These are phyloP conservation scores for Claviceps sp. DNA, from an alignment of 2,329 filamentous ascomycete genomes.

Conservation along the genomic window DNA sequence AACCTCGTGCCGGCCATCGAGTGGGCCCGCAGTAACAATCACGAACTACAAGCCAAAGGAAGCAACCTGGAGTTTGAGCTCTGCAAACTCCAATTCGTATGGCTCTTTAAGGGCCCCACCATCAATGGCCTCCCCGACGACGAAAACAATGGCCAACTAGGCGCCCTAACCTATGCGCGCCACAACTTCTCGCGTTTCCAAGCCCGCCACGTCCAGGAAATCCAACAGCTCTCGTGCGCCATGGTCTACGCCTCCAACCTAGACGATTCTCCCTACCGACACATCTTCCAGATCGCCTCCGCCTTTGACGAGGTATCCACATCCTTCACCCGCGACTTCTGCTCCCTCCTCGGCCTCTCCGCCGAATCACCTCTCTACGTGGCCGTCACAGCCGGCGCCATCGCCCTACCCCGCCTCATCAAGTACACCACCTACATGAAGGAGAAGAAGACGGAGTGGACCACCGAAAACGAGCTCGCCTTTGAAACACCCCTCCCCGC, in stretches of 20 bases:
- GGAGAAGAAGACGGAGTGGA: slow-evolving; percentile 89
- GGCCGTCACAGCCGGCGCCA: slow-evolving; percentile 80
- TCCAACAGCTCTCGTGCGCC: slow-evolving; percentile 67
- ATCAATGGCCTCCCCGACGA: slow-evolving; percentile 43
- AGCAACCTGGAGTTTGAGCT: slow-evolving; percentile 95
- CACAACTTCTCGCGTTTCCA: slow-evolving; percentile 63
- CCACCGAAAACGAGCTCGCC: slow-evolving; percentile 75
- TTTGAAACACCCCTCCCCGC: slow-evolving; percentile 53
- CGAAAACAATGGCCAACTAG: slow-evolving; percentile 38
- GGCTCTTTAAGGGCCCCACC: slow-evolving; percentile 58
- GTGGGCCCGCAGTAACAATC: slow-evolving; percentile 66
- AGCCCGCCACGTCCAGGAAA: slow-evolving; percentile 60
- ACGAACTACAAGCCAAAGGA: slow-evolving; percentile 61
- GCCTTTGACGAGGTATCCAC: slow-evolving; percentile 72
- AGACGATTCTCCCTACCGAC: slow-evolving; percentile 60
- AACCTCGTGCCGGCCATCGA: slow-evolving; percentile 74
- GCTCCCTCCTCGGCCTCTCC: slow-evolving; percentile 75
- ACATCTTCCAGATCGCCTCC: slow-evolving; percentile 59
- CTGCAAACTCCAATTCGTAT: slow-evolving; percentile 77
- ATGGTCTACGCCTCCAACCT: slow-evolving; percentile 71
- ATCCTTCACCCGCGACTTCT: slow-evolving; percentile 92
- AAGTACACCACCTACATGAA: slow-evolving; percentile 83
- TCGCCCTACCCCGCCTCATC: slow-evolving; percentile 76
- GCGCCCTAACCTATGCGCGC: slow-evolving; percentile 65
- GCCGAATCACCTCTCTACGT: slow-evolving; percentile 89